Conservation (phyloP, 495 filamentous ascomycete genomes). For the Aspergillus ellipticus region DNA sequence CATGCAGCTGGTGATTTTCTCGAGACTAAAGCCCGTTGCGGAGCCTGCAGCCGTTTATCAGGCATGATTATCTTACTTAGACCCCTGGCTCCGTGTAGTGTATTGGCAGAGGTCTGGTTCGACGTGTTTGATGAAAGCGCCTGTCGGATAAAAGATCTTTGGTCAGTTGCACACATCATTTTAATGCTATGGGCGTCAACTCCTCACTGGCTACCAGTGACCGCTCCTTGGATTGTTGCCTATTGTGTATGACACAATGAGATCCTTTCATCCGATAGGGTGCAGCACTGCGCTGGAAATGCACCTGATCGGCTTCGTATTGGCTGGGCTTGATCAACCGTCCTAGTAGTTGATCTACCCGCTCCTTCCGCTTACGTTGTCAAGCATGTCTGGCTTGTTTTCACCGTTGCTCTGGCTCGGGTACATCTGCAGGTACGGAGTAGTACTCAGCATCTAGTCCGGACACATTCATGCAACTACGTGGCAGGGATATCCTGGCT, state of each 20-base stretch:
- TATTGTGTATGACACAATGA: not conserved
- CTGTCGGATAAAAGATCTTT: not conserved
- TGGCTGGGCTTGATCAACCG: too few relatives aligned
- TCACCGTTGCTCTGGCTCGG: not conserved
- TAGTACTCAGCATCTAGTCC: not conserved
- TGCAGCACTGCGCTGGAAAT: too few relatives aligned
- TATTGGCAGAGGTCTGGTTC: too few relatives aligned
- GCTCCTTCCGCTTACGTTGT: too few relatives aligned
- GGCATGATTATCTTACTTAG: too few relatives aligned
- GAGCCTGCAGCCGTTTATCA: constrained; percentile 3
- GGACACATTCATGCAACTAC: not conserved
- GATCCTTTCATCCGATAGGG: too few relatives aligned
- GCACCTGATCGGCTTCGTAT: too few relatives aligned
- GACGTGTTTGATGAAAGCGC: not conserved
- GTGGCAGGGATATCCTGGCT: not conserved
- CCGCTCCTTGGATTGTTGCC: not conserved
- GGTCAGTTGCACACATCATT: not conserved
- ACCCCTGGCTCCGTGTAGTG: too few relatives aligned
- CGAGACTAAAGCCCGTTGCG: constrained; percentile 4
- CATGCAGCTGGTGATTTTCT: not conserved
- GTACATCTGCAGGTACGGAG: not conserved
- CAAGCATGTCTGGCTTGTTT: not conserved
- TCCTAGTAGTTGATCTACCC: too few relatives aligned
- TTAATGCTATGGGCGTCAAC: not conserved
- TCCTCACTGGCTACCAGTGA: not conserved